Evolutionary conservation across 2,329 filamentous ascomycete species (phyloP).

Genomic region (Penicillium sp.): DNA sequence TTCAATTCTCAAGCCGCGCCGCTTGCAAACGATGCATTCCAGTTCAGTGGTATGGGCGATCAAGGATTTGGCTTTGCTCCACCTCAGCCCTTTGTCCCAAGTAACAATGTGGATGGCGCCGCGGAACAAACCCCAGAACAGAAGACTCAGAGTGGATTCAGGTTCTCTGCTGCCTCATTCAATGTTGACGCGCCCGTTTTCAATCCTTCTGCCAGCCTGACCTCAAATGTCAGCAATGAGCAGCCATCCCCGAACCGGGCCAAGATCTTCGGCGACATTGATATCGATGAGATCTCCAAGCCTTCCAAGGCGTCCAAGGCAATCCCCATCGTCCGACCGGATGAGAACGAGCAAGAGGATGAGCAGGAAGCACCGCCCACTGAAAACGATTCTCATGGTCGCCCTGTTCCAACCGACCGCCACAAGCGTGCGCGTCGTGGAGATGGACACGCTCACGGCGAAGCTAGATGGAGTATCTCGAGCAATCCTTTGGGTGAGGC

Average conservation of each 20-base stretch:
- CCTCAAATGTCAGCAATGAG: slow-evolving; percentile 25
- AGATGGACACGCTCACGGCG: slow-evolving; percentile 68
- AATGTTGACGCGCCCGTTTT: slow-evolving; percentile 77
- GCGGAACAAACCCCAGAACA: slow-evolving; percentile 15
- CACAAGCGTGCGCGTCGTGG: slow-evolving; percentile 73
- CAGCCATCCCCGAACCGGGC: slow-evolving; percentile 24
- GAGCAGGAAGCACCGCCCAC: slow-evolving; percentile 36
- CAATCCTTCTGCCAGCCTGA: slow-evolving; percentile 56
- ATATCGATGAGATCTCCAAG: slow-evolving; percentile 63
- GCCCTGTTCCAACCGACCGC: slow-evolving; percentile 66
- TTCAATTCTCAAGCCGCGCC: slow-evolving; percentile 51
- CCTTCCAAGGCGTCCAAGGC: slow-evolving; percentile 76
- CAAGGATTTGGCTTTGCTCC: slow-evolving; percentile 49
- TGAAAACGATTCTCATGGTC: slow-evolving; percentile 62
- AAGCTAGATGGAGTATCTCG: slow-evolving; percentile 70
- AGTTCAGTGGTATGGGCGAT: slow-evolving; percentile 36
- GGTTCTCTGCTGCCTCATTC: slow-evolving; percentile 69
- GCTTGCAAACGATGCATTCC: slow-evolving; percentile 47
- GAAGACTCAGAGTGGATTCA: slow-evolving; percentile 51
- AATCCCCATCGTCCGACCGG: slow-evolving; percentile 74
- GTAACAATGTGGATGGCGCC: slow-evolving; percentile 16
- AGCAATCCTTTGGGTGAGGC: slow-evolving; percentile 37
- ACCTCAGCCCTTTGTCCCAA: slow-evolving; percentile 71
- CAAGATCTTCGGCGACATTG: slow-evolving; percentile 70
- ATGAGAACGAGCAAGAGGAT: slow-evolving; percentile 51